Percentiles rank a stretch among this genome's conserved stretches.
phyloP scores from a whole-genome alignment of 2,329 filamentous ascomycete genomes.

The Paradendryphiella salina region DNA sequence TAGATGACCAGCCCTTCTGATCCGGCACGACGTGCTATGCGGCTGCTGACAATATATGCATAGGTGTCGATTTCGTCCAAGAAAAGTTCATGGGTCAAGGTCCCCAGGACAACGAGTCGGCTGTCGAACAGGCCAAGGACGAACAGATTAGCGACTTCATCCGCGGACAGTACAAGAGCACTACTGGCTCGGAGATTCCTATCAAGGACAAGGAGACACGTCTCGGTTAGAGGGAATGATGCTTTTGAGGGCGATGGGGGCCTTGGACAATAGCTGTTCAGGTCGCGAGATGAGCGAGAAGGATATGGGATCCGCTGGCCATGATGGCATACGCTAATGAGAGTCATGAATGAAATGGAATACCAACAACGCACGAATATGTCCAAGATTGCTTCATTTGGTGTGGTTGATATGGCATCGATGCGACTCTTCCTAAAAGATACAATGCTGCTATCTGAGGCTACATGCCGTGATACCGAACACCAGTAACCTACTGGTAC shows the following conservation, averaged over 20 bases:
- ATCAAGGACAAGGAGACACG: slow-evolving; percentile 68
- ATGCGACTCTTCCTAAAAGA: background rate
- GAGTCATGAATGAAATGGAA: slow-evolving; percentile 18
- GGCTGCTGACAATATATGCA: slow-evolving; percentile 3
- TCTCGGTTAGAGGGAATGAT: slow-evolving; percentile 17
- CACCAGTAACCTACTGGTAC: background rate
- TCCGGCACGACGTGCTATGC: background rate
- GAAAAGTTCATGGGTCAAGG: slow-evolving; percentile 73
- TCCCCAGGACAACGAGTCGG: slow-evolving; percentile 60
- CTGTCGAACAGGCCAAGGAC: slow-evolving; percentile 81
- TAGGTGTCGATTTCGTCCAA: slow-evolving; percentile 77
- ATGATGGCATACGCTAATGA: slow-evolving; percentile 13
- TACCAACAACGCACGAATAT: background rate
- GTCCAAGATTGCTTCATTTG: background rate
- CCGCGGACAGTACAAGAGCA: slow-evolving; percentile 68
- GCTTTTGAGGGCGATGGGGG: background rate
- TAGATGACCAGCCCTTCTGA: background rate
- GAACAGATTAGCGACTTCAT: slow-evolving; percentile 76
- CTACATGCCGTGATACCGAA: background rate
- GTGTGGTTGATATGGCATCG: background rate
- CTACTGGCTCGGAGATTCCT: slow-evolving; percentile 69
- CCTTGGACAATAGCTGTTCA: background rate
- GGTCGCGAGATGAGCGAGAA: slow-evolving; percentile 4
- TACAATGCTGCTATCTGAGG: too few relatives aligned
- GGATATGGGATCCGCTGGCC: slow-evolving; percentile 19